phyloP scores from a whole-genome alignment of 2,329 filamentous ascomycete genomes.

The Trichothecium roseum region DNA sequence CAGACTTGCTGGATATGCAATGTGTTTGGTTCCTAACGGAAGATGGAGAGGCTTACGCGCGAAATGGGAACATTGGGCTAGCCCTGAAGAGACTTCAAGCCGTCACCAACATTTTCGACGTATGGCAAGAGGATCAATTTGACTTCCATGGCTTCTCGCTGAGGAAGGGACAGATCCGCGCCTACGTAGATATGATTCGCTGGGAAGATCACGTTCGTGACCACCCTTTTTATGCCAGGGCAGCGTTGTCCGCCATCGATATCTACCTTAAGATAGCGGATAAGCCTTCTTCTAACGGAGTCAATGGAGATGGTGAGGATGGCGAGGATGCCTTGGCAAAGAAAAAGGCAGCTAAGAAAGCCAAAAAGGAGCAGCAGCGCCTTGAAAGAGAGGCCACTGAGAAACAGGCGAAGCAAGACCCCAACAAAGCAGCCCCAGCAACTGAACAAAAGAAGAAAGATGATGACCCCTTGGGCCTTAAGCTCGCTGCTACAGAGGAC shows the following conservation, averaged over 20 bases:
- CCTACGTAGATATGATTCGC: constrained; percentile 90
- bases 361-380: constrained; percentile 59
- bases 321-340: constrained; percentile 55
- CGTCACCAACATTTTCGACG: constrained; percentile 86
- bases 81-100: constrained; percentile 88
- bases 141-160: constrained; percentile 97
- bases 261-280: constrained; percentile 75
- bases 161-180: constrained; percentile 89
- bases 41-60: constrained; percentile 80
- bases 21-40: constrained; percentile 96
- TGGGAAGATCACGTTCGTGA: constrained; percentile 91
- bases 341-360: constrained; percentile 86
- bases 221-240: constrained; percentile 84
- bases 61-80: constrained; percentile 71
- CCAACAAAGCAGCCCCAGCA: constrained; percentile 62
- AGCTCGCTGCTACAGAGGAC: constrained; percentile 69
- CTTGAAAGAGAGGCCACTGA: constrained; percentile 70
- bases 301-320: constrained; percentile 42
- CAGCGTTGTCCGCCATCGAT: constrained; percentile 70
- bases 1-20: constrained; percentile 95
- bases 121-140: constrained; percentile 97
- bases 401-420: constrained; percentile 69
- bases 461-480: constrained; percentile 73
- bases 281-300: constrained; percentile 53
- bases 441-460: constrained; percentile 77